Base-by-base conservation (phyloP, 257 asterid genomes). In the Petrea volubilis region DNA sequence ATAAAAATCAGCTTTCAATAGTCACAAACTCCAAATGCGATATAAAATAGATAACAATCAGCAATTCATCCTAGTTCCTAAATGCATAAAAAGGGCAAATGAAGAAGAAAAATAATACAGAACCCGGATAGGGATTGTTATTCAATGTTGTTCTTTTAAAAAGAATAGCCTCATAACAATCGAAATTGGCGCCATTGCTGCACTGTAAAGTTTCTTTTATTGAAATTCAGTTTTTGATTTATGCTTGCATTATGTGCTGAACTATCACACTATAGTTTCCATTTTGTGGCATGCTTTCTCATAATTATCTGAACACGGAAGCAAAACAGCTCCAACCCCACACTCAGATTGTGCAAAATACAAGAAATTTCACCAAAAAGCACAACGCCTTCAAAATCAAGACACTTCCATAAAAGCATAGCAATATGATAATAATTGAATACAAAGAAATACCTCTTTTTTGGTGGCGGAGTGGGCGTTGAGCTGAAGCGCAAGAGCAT, bases 401-500 rank as follows among this genome's bases (percentile, higher is more conserved):
- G 15, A 62, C 28, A 6, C 15, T 29, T 2, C 21, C 6, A 47
- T 21, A 34, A 59, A 40, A 41, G 18, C 49, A 55, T 21, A 52
- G 6, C n/a, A 33, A 52, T 18, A 47, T 6, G 1, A 27, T 20
- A 51, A 7, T 31, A 60, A 58, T n/a, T 1, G 7, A 17, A 8
- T 11, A 28, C 6, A 25, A 27, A 18, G 53, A 44, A 33, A 28
- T 31, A 90, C 97, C 94, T 92, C 92, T 44, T 85, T 86, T 78
- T 92, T 95, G 83, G 99, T 95, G 61, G 99, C 59, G 60, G 97
- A 90, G 81, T 92, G 99, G 61, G 99, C 81, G 82, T 88, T 88
- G 71, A 92, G 90, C 46, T 95, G 99, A 41, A 92, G 97, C 18
- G 92, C 88, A 5, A 95, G 97, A 62, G 83, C 97, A 11, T 93